Base-by-base conservation (phyloP, 225 moss, liverwort and hornwort species). In the Physcomitrium patens region DNA sequence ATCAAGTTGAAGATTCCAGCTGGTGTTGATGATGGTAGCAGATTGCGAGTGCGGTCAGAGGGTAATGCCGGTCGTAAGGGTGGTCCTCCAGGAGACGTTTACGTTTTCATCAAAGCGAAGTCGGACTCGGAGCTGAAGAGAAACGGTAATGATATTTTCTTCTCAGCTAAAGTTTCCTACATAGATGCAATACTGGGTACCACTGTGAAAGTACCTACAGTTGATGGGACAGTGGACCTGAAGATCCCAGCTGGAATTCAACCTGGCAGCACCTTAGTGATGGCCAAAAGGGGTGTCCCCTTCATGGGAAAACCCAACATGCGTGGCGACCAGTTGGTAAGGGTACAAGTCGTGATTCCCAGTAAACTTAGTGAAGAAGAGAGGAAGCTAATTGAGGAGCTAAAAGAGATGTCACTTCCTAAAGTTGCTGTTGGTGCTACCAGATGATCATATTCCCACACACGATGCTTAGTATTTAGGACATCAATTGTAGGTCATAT, bases 111-210 rank as follows among this genome's bases (percentile, higher is more conserved):
- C 77, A 91, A 82, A 65, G 96, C 93, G 0, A 84, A 91, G 46
- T 84, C 88, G 0, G 88, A 96, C 64, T 76, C 94, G 1, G 96
- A 92, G 66, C 68, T 96, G 51, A 96, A 96, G 82, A 78, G 96
- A 71, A 93, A 96, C 48, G 96, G 96, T 3, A 96, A 86, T 65
- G 94, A 92, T 55, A 96, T 94, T 50, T 84, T 86, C 64, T 85
- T 88, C 65, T 85, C 96, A 0, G 74, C 80, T 43, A 96, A 96
- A 71, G 83, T 96, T 0, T 92, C 96, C 0, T 96, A 96, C 46
- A 89, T 91, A 20, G 96, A 96, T 78, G 96, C 96, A 9, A 96
- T 96, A 78, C 74, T 96, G 52, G 95, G 95, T 27, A 96, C 95
- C 17, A 90, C 91, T 3, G 91, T 91, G 2, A 90, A 91, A 78